Evolutionary conservation across 1,139 yeast species (phyloP).

Genomic region (Suhomyces wounanorum): DNA sequence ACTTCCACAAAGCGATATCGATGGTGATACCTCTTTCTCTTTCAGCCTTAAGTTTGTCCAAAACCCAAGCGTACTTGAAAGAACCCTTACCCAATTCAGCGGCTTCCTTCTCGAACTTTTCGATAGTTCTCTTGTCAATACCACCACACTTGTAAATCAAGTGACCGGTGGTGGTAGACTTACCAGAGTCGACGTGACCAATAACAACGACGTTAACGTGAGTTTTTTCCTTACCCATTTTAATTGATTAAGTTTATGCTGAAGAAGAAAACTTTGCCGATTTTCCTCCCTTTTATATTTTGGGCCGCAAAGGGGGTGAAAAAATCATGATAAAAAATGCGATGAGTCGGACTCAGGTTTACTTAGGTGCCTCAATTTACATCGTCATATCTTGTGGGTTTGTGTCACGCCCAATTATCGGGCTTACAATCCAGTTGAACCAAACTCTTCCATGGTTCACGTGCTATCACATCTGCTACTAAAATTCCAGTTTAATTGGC

Average conservation of each 20-base stretch:
- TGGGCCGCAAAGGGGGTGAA: constrained; percentile 9
- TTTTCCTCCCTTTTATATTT: constrained; percentile 10
- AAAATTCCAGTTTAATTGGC: not conserved
- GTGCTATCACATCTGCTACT: not conserved
- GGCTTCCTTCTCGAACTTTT: constrained; percentile 88
- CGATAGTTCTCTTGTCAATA: constrained; percentile 97
- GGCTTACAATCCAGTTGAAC: not conserved
- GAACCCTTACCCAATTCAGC: constrained; percentile 96
- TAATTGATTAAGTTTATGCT: constrained; percentile 13
- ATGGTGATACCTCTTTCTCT: constrained; percentile 98
- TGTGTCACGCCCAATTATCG: not conserved
- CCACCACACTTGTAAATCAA: constrained; percentile 93
- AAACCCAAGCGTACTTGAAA: constrained; percentile 98
- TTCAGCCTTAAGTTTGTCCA: constrained; percentile 94
- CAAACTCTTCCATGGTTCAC: not conserved
- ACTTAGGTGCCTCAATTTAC: constrained; percentile 2
- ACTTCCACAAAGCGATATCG: constrained; percentile 93
- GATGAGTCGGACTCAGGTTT: constrained; percentile 10
- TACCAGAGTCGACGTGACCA: constrained; percentile 36
- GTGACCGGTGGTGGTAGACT: constrained; percentile 68
- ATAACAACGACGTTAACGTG: constrained; percentile 99
- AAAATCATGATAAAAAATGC: constrained; percentile 12
- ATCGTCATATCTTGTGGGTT: not conserved
- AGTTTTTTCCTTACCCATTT: constrained; percentile 85
- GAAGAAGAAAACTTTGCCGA: constrained; percentile 11